Evolutionary conservation across 192 early-diverging fungal genomes (phyloP), one percentile per base, ranked within the genome.

Genomic region (Rhizoclosmatium sp.): DNA sequence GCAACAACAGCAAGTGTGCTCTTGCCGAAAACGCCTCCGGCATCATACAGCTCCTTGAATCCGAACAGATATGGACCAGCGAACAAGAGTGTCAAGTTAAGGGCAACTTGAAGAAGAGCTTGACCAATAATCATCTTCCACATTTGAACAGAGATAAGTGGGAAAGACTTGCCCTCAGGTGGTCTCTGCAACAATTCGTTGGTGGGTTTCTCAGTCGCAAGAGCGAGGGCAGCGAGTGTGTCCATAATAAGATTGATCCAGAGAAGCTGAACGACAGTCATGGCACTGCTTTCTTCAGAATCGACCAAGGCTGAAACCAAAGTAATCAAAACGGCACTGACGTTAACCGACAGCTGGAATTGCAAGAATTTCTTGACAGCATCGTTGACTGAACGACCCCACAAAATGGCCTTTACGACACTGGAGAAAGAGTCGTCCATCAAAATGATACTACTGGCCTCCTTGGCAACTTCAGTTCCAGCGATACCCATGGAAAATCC

Each of bases 161-260:
- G 86, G 46, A 93, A 93, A 64, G 85, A 89, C 73, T 88, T 92
- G 70, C 87, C 84, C 44, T 91, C 89, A 5, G 97, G 97, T 59
- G 89, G 87, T 46, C 96, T 91, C 39, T 91, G 78, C 58, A 99
- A 85, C 31, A 99, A 87, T 1, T 93, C 94, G 68, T 89, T 89
- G 14, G 92, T 94, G 31, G 97, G 95, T 41, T 89, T 89, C 62
- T 99, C 97, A 2, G 98, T 95, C 19, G 95, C 95, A 40, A 98
- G 88, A 16, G 94, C 95, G 47, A 97, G 86, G 16, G 95, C 95
- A 39, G 96, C 95, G 59, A 97, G 87, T 1, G 95, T 95, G 83
- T 96, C 95, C 94, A 96, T 96, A 80, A 97, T 96, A 86, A 98
- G 85, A 83, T 97, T 98, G 46, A 98, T 91, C 94, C 95, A 98